A percentile compares a stretch with the other conserved stretches of the same genome.
Evolutionary conservation across 495 filamentous ascomycete genomes (phyloP).

Genomic region (Talaromyces thailandensis): DNA sequence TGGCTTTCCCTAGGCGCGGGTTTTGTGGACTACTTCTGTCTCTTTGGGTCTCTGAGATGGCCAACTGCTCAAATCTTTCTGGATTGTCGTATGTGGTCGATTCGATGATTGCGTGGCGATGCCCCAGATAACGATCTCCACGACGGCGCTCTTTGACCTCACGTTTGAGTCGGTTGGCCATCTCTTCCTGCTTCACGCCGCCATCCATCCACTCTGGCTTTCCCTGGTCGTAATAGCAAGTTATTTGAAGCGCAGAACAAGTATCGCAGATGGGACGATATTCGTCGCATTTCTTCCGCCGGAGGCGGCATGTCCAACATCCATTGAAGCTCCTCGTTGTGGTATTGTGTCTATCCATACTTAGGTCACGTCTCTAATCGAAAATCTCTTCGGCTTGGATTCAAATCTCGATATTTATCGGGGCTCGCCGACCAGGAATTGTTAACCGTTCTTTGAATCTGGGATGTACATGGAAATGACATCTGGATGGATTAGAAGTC

Average conservation of each 20-base stretch:
- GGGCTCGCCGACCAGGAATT: background rate
- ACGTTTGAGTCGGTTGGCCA: slow-evolving; percentile 37
- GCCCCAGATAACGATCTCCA: background rate
- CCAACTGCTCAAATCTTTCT: background rate
- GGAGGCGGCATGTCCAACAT: slow-evolving; percentile 49
- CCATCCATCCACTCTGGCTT: slow-evolving; percentile 54
- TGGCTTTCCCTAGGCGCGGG: background rate
- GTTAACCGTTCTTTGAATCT: background rate
- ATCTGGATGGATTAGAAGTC: background rate
- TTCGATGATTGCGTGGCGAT: slow-evolving; percentile 1
- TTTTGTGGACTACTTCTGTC: background rate
- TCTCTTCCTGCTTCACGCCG: slow-evolving; percentile 35
- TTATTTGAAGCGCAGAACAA: slow-evolving; percentile 38
- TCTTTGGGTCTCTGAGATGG: background rate
- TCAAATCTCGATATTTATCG: background rate
- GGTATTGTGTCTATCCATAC: background rate
- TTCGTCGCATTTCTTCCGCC: slow-evolving; percentile 49
- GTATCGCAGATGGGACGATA: slow-evolving; percentile 31
- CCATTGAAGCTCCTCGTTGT: slow-evolving; percentile 26
- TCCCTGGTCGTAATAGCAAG: slow-evolving; percentile 34
- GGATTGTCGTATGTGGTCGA: background rate
- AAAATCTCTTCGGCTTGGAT: background rate
- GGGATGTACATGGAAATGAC: background rate
- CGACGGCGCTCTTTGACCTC: slow-evolving; percentile 38
- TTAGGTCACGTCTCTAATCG: background rate